Evolutionary conservation across 306 rosid genomes (phyloP).

Genomic region (Fragaria ananassa): DNA sequence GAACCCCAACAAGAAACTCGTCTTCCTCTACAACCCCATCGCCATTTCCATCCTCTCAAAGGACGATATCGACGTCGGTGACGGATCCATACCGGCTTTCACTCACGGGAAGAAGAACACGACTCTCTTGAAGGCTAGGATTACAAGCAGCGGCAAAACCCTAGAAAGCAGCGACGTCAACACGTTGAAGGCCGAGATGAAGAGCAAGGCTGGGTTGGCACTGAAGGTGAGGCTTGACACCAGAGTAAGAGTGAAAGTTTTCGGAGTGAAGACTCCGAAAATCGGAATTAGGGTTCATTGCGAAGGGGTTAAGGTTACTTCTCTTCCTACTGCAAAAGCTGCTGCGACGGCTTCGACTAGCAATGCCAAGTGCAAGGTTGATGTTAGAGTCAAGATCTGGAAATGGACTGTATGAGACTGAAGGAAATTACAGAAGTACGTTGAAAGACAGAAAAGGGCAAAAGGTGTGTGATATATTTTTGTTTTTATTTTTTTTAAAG

Average conservation of each 20-base stretch:
- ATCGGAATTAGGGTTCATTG: constrained; percentile 68
- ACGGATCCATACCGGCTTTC: constrained; percentile 45
- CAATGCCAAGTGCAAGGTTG: constrained; percentile 59
- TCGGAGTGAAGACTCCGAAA: constrained; percentile 55
- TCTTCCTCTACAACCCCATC: constrained; percentile 35
- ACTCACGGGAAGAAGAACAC: constrained; percentile 63
- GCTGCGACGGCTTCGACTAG: constrained; percentile 67
- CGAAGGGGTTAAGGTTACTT: constrained; percentile 52
- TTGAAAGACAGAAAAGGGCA: not conserved
- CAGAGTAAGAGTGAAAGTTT: constrained; percentile 62
- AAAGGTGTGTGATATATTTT: constrained; percentile 13
- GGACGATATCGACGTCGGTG: constrained; percentile 37
- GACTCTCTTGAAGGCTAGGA: constrained; percentile 48
- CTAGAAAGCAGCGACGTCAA: constrained; percentile 34
- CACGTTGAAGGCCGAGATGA: constrained; percentile 42
- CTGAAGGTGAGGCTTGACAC: constrained; percentile 60
- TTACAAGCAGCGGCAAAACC: constrained; percentile 25
- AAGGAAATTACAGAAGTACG: not conserved
- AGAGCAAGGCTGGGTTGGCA: constrained; percentile 61
- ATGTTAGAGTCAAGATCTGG: constrained; percentile 88
- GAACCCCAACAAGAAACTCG: constrained; percentile 56
- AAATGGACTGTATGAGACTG: constrained; percentile 67
- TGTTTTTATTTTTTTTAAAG: not conserved
- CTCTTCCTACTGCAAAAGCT: constrained; percentile 57
- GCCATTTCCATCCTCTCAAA: constrained; percentile 22